phyloP scores from a whole-genome alignment of 345 rosid genomes.

The Eucalyptus cloeziana region DNA sequence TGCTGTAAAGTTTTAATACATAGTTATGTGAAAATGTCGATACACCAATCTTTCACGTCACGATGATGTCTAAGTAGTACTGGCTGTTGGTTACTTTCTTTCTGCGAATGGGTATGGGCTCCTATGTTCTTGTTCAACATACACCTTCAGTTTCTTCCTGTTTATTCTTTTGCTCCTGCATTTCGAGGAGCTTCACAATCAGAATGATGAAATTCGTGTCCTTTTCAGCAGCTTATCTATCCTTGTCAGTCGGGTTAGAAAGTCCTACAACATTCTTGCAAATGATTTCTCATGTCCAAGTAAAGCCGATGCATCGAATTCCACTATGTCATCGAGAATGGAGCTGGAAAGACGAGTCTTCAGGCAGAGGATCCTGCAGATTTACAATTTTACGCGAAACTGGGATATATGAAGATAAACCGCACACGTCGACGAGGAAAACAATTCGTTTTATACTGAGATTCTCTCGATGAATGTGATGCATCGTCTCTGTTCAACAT shows the following conservation, averaged over 20 bases:
- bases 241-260: background rate
- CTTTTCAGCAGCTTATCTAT: background rate
- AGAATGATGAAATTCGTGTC: background rate
- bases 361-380: background rate
- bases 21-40: background rate
- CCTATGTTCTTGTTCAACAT: background rate
- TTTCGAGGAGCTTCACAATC: background rate
- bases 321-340: background rate
- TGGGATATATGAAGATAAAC: background rate
- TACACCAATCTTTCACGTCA: background rate
- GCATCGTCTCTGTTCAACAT: background rate
- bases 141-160: background rate
- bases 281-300: background rate
- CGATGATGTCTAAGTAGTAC: background rate
- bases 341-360: background rate
- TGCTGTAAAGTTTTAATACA: background rate
- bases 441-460: background rate
- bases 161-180: background rate
- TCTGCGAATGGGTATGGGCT: background rate
- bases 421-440: background rate
- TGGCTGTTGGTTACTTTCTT: background rate
- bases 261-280: background rate
- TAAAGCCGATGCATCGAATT: background rate
- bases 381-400: background rate
- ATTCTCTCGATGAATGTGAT: background rate